A percentile compares a stretch with the other conserved stretches of the same genome.
Conservation (phyloP, 2,329 filamentous ascomycete species). For the Juglanconis sp. region DNA sequence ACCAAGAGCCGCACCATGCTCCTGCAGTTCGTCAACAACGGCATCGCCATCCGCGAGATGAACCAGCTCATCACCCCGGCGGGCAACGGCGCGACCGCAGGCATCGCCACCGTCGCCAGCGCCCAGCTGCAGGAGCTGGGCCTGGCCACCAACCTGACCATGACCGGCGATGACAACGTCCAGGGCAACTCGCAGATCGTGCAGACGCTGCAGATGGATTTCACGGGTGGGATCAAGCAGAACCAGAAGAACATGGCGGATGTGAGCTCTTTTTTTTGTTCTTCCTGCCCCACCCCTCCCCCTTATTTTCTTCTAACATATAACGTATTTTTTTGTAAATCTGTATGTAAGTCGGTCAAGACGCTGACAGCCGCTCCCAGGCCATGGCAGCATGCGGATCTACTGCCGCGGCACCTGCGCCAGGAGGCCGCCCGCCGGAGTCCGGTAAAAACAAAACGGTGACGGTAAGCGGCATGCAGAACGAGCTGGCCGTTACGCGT, state of each 20-base stretch:
- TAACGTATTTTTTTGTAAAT: neutral
- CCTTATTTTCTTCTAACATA: neutral
- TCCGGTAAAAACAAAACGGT: no score
- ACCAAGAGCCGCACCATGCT: slow-evolving; percentile 18
- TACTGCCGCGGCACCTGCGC: neutral
- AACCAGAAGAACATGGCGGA: slow-evolving; percentile 20
- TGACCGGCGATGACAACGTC: slow-evolving; percentile 9
- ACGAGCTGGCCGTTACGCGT: no score
- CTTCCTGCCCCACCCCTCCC: neutral
- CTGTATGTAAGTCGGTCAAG: neutral
- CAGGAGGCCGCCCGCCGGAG: neutral
- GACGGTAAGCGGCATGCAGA: no score
- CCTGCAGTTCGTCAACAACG: slow-evolving; percentile 21
- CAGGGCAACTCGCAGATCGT: slow-evolving; percentile 15
- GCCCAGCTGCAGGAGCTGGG: slow-evolving; percentile 18
- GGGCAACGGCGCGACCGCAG: slow-evolving; percentile 15
- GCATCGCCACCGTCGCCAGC: slow-evolving; percentile 20
- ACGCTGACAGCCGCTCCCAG: neutral
- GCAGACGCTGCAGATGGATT: slow-evolving; percentile 16
- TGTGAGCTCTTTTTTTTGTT: slow-evolving; percentile 1
- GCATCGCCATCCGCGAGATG: slow-evolving; percentile 22
- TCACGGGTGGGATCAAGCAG: slow-evolving; percentile 21
- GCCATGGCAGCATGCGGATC: slow-evolving; percentile 5
- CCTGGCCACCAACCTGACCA: slow-evolving; percentile 13
- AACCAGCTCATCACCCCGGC: slow-evolving; percentile 22